Percentiles rank a stretch among this genome's conserved stretches.
Evolutionary conservation across 2,329 filamentous ascomycete genomes (phyloP).

Genomic region (Colletotrichum cordylinicola): DNA sequence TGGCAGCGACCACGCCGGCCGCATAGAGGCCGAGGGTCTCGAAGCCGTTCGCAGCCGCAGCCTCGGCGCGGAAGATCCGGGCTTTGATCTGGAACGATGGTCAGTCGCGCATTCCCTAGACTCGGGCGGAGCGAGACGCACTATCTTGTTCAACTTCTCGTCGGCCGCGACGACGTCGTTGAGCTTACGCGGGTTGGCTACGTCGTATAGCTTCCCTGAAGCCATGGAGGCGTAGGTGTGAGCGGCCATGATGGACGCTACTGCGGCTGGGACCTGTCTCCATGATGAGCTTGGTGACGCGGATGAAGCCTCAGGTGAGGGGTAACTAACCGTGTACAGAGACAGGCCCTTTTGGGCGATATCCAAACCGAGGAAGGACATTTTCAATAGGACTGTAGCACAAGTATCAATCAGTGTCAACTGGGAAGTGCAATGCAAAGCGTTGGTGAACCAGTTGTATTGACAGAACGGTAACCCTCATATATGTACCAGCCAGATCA

Average conservation of each 20-base stretch:
- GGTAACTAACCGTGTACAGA: slow-evolving; percentile 32
- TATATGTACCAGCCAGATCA: neutral
- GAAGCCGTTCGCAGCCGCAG: slow-evolving; percentile 48
- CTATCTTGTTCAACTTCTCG: slow-evolving; percentile 33
- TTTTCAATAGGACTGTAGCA: neutral
- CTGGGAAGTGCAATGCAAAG: neutral
- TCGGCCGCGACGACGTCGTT: slow-evolving; percentile 35
- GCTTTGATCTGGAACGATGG: slow-evolving; percentile 51
- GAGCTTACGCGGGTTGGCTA: slow-evolving; percentile 42
- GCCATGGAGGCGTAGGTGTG: slow-evolving; percentile 35
- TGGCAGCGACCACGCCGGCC: slow-evolving; percentile 50
- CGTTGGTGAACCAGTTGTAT: neutral
- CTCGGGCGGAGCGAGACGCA: slow-evolving; percentile 10
- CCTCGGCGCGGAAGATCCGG: slow-evolving; percentile 58
- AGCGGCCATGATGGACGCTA: slow-evolving; percentile 39
- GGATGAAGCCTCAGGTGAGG: slow-evolving; percentile 3
- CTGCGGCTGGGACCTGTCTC: slow-evolving; percentile 46
- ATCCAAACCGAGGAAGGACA: slow-evolving; percentile 35
- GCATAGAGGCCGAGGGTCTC: slow-evolving; percentile 51
- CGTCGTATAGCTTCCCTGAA: slow-evolving; percentile 41
- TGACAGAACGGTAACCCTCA: neutral
- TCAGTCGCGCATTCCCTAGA: neutral
- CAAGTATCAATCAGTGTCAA: neutral
- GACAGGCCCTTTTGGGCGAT: slow-evolving; percentile 40
- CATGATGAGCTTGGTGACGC: neutral